Percentiles rank a stretch among this genome's conserved stretches.
Conservation (phyloP, 305 asterid species). For the Fraxinus dipetala region DNA sequence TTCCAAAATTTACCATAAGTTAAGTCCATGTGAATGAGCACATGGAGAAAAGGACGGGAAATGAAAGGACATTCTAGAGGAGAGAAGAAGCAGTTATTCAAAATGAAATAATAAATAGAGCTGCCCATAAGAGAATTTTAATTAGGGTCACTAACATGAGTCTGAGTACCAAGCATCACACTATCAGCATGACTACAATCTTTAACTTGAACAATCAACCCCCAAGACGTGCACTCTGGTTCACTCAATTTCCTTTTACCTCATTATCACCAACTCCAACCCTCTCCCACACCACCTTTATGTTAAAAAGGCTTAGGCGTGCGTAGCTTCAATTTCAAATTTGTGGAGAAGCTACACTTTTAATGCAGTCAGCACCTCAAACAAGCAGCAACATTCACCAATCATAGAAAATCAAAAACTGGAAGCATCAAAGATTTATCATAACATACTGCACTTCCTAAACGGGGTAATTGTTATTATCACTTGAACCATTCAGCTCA, state of each 20-base stretch:
- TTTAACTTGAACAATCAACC: conserved; percentile 14
- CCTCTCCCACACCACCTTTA: neutral
- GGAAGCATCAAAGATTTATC: neutral
- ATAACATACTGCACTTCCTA: neutral
- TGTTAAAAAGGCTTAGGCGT: neutral
- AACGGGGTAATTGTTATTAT: conserved; percentile 14
- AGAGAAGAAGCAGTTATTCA: conserved; percentile 1
- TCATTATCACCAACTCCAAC: neutral
- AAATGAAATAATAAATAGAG: neutral
- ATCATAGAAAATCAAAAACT: conserved; percentile 2
- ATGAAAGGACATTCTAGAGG: neutral
- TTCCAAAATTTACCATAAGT: conserved; percentile 8
- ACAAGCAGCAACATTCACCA: neutral
- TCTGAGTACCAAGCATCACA: neutral
- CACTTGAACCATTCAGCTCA: conserved; percentile 10
- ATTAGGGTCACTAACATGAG: neutral
- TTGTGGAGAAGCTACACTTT: neutral
- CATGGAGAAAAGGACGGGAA: neutral
- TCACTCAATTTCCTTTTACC: neutral
- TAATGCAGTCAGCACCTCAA: neutral
- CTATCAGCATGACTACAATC: neutral
- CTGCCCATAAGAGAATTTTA: neutral
- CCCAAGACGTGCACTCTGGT: neutral
- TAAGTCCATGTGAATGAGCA: conserved; percentile 24
- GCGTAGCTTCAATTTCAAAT: neutral